Conservation (phyloP, 345 rosid species). For the Abelmoschus esculentus region DNA sequence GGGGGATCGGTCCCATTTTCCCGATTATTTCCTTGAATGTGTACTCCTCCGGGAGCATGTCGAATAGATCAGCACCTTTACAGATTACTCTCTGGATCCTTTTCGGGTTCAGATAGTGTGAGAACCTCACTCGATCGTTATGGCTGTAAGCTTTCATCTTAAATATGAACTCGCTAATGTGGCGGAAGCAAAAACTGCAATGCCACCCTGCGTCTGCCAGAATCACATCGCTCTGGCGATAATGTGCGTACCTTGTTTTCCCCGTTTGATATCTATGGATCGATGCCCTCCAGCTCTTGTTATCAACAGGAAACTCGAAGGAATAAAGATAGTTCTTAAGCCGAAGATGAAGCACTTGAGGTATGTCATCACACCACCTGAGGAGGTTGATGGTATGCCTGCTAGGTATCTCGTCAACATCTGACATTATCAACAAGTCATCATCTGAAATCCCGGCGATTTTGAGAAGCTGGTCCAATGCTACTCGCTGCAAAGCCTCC, state of each 20-base stretch:
- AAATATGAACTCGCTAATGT: conserved; percentile 55
- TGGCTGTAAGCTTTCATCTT: conserved; percentile 83
- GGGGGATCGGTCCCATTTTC: conserved; percentile 78
- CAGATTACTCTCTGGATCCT: conserved; percentile 67
- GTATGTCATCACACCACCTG: conserved; percentile 49
- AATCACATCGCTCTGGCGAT: conserved; percentile 53
- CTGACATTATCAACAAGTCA: conserved; percentile 43
- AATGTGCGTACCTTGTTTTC: conserved; percentile 59
- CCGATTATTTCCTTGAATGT: conserved; percentile 63
- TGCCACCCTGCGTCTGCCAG: conserved; percentile 81
- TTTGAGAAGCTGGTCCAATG: conserved; percentile 35
- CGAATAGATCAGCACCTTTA: conserved; percentile 57
- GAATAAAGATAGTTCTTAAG: conserved; percentile 47
- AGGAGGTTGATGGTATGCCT: conserved; percentile 43
- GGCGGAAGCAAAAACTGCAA: conserved; percentile 65
- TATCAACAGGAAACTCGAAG: conserved; percentile 39
- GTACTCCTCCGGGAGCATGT: conserved; percentile 76
- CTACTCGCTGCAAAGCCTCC: conserved; percentile 41
- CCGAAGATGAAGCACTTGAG: conserved; percentile 38
- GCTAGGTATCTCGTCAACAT: conserved; percentile 24
- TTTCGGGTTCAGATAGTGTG: conserved; percentile 48
- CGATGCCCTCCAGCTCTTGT: conserved; percentile 50
- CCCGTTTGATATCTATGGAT: conserved; percentile 55
- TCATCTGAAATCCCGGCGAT: conserved; percentile 40
- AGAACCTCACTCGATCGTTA: conserved; percentile 58